Evolutionary conservation across 305 asterid genomes (phyloP).

Genomic region (Solanum hybrid): DNA sequence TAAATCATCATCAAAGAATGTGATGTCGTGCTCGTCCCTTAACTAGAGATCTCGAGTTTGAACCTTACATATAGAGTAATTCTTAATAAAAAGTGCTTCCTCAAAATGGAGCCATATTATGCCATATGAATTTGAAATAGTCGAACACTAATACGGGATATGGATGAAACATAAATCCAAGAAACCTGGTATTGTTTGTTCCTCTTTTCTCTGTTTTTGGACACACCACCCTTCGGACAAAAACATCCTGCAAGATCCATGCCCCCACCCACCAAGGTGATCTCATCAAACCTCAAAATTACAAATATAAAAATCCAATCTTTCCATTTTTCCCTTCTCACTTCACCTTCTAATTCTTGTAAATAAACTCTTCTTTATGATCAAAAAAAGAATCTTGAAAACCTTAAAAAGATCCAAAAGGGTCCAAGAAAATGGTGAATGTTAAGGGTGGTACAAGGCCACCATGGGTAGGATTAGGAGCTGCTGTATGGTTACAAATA

Average conservation of each 20-base stretch:
- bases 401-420: neutral
- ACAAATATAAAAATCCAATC: neutral
- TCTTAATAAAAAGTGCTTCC: too few species aligned
- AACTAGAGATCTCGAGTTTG: accelerated
- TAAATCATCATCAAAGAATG: neutral
- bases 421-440: slow-evolving; percentile 11
- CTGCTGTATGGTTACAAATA: slow-evolving; percentile 57
- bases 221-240: neutral
- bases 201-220: neutral
- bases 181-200: neutral
- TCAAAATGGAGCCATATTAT: too few species aligned
- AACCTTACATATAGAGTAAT: accelerated
- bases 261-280: neutral
- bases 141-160: accelerated
- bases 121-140: accelerated
- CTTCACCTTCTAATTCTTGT: neutral
- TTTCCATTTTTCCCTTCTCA: neutral
- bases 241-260: neutral
- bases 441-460: slow-evolving; percentile 52
- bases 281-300: neutral
- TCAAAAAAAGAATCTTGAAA: neutral
- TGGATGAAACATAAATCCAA: neutral
- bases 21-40: too few species aligned
- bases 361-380: neutral
- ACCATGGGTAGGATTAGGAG: slow-evolving; percentile 76